Conservation (phyloP, 164 flowering plant genomes). For the Magnolia changhungtana region DNA sequence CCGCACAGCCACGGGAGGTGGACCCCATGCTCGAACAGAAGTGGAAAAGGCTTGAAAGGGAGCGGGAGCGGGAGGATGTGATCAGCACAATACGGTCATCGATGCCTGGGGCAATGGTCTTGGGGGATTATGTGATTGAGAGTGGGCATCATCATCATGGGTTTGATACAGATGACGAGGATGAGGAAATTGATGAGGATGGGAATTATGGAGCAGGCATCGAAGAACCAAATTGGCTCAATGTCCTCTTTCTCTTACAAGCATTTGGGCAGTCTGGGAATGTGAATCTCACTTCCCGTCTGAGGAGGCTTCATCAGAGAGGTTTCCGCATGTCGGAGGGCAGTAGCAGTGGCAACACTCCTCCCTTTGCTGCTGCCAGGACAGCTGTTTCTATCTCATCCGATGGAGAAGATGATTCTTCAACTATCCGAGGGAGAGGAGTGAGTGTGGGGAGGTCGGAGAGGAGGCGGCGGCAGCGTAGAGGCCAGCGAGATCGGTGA, state of each 20-base stretch:
- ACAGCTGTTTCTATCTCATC: neutral
- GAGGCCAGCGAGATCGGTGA: conserved; percentile 15
- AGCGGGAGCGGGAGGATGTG: conserved; percentile 50
- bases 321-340: conserved; percentile 16
- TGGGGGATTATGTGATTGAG: conserved; percentile 56
- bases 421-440: conserved; percentile 7
- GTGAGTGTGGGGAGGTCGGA: conserved; percentile 16
- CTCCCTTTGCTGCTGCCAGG: conserved; percentile 7
- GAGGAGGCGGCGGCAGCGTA: conserved; percentile 25
- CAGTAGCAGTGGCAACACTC: conserved; percentile 7
- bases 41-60: conserved; percentile 44
- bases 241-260: conserved; percentile 48
- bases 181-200: conserved; percentile 7
- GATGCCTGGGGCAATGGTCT: conserved; percentile 45
- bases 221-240: conserved; percentile 32
- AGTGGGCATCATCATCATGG: conserved; percentile 10
- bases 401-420: conserved; percentile 12
- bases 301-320: conserved; percentile 35
- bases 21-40: conserved; percentile 43
- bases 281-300: conserved; percentile 29
- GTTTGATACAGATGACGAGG: conserved; percentile 22
- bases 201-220: conserved; percentile 25
- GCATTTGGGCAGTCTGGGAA: conserved; percentile 46
- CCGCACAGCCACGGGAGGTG: conserved; percentile 40
- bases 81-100: conserved; percentile 48